A percentile compares a stretch with the other conserved stretches of the same genome.
Conservation (phyloP, 2,329 filamentous ascomycete species). For the Ophiostoma piceae region DNA sequence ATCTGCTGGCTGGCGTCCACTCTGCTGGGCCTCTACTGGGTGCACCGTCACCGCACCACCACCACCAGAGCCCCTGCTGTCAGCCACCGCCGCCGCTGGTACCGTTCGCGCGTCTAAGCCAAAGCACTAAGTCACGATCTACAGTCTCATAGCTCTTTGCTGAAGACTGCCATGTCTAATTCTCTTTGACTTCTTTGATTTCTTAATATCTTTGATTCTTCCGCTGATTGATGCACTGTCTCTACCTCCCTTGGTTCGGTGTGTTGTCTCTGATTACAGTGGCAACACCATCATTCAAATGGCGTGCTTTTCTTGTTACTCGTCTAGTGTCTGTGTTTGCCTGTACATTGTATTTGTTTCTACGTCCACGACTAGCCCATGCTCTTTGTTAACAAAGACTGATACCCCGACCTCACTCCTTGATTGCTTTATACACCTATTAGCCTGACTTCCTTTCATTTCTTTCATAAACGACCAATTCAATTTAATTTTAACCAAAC, state of each 20-base stretch:
- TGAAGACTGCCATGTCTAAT: background rate
- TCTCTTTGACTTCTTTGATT: background rate
- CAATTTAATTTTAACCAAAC: background rate
- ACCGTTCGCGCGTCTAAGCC: conserved; percentile 38
- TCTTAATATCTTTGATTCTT: background rate
- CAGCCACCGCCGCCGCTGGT: conserved; percentile 37
- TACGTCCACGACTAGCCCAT: background rate
- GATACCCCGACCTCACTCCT: conserved; percentile 8
- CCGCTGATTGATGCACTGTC: background rate
- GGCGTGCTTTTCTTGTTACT: background rate
- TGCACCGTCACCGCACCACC: conserved; percentile 39
- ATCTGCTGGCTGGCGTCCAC: conserved; percentile 64
- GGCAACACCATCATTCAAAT: background rate
- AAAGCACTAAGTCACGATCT: background rate
- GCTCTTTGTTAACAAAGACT: conserved; percentile 4
- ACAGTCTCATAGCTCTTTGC: background rate
- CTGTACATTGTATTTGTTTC: background rate
- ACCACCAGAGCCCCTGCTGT: conserved; percentile 24
- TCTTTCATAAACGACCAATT: background rate
- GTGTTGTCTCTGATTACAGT: background rate
- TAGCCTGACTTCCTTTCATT: background rate
- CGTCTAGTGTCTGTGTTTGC: background rate
- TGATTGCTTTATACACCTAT: background rate
- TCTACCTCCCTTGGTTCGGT: background rate
- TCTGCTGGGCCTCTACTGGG: conserved; percentile 53